A percentile compares a stretch with the other conserved stretches of the same genome.
These are phyloP conservation scores for Ophiocordyceps unilateralis DNA, from an alignment of 2,329 filamentous ascomycete genomes.

Conservation along the genomic window DNA sequence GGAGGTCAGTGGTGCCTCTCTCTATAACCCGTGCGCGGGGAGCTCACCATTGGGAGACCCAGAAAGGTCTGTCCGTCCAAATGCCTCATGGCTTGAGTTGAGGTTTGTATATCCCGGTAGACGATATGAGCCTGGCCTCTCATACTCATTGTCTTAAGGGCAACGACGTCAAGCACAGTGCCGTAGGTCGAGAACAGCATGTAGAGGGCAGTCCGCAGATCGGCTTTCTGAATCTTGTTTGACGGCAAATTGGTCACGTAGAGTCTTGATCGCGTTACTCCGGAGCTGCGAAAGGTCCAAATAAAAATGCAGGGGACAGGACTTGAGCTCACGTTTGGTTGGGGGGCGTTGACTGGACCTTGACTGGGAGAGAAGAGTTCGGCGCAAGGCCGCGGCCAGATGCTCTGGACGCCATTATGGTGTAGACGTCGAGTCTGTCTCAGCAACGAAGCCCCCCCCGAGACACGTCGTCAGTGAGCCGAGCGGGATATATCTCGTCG, in stretches of 20 bases:
- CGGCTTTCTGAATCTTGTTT: slow-evolving; percentile 76
- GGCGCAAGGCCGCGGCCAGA: slow-evolving; percentile 22
- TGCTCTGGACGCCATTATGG: slow-evolving; percentile 18
- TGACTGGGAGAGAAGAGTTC: slow-evolving; percentile 26
- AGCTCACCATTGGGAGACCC: slow-evolving; percentile 62
- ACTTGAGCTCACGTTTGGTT: slow-evolving; percentile 53
- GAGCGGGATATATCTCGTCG: neutral
- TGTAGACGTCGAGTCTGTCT: neutral
- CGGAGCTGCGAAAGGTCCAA: neutral
- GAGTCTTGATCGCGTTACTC: slow-evolving; percentile 35
- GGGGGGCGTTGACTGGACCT: slow-evolving; percentile 40
- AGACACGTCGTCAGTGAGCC: neutral
- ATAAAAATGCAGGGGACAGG: slow-evolving; percentile 1
- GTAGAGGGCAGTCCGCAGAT: slow-evolving; percentile 76
- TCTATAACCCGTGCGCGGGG: neutral
- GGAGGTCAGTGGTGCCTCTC: neutral
- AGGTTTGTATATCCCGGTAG: slow-evolving; percentile 77
- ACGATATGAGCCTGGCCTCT: slow-evolving; percentile 89
- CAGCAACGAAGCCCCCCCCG: neutral
- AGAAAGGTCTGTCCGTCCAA: slow-evolving; percentile 76
- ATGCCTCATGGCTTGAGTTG: slow-evolving; percentile 82
- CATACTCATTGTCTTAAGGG: slow-evolving; percentile 81
- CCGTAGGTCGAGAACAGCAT: slow-evolving; percentile 90
- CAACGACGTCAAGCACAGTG: slow-evolving; percentile 78
- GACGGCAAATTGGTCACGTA: slow-evolving; percentile 78